Evolutionary conservation across 2,329 filamentous ascomycete genomes (phyloP).

Genomic region (Aspergillus tamarii): DNA sequence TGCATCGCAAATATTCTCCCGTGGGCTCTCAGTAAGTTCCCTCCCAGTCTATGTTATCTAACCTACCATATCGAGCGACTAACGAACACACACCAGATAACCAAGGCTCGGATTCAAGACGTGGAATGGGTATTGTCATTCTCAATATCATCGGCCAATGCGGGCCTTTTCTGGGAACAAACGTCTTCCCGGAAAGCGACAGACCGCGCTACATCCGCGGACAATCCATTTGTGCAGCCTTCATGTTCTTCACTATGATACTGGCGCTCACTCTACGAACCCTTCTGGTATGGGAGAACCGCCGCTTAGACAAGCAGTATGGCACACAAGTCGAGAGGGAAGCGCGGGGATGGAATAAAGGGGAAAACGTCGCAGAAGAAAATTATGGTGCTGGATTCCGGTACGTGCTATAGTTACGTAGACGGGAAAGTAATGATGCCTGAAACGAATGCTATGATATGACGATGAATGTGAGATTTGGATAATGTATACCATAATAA

Average conservation of each 20-base stretch:
- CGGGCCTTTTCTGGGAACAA: constrained; percentile 65
- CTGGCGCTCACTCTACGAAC: constrained; percentile 58
- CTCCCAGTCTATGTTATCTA: neutral
- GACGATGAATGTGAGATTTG: neutral
- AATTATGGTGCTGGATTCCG: constrained; percentile 45
- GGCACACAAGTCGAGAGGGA: constrained; percentile 32
- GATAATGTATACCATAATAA: neutral
- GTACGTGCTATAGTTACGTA: constrained; percentile 36
- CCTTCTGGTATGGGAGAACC: constrained; percentile 64
- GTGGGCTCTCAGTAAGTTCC: constrained; percentile 59
- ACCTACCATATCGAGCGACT: neutral
- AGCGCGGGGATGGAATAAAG: constrained; percentile 15
- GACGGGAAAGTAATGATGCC: neutral
- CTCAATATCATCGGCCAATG: constrained; percentile 77
- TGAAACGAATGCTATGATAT: neutral
- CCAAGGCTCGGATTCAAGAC: constrained; percentile 68
- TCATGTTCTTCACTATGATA: constrained; percentile 63
- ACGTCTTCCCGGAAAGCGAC: constrained; percentile 60
- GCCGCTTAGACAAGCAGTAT: constrained; percentile 57
- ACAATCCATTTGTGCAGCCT: constrained; percentile 62
- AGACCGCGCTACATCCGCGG: constrained; percentile 57
- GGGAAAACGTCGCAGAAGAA: constrained; percentile 36
- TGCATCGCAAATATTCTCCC: constrained; percentile 72
- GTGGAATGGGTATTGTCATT: constrained; percentile 68
- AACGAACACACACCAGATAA: constrained; percentile 55